Evolutionary conservation across 2,329 filamentous ascomycete species (phyloP).

Genomic region (Penicillium paneum): DNA sequence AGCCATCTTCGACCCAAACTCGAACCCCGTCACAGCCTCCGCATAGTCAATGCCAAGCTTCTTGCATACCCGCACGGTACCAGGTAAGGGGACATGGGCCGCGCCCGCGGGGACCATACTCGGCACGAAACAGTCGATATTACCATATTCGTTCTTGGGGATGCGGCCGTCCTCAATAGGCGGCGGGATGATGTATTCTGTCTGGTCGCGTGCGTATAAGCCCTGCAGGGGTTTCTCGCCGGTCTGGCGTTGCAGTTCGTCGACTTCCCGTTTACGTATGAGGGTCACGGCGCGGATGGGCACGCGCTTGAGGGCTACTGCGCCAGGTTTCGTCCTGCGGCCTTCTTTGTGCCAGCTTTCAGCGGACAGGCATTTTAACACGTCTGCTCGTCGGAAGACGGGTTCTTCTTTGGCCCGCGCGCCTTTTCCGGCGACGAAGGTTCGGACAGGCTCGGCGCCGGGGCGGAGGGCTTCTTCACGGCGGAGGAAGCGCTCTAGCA

Average conservation of each 20-base stretch:
- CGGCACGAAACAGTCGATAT: slow-evolving; percentile 91
- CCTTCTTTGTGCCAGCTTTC: slow-evolving; percentile 99
- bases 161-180: slow-evolving; percentile 82
- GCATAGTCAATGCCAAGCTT: slow-evolving; percentile 83
- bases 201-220: slow-evolving; percentile 78
- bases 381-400: slow-evolving; percentile 74
- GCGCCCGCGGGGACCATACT: slow-evolving; percentile 89
- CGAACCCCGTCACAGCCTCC: slow-evolving; percentile 92
- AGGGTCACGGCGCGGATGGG: slow-evolving; percentile 88
- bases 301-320: slow-evolving; percentile 76
- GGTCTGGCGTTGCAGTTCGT: slow-evolving; percentile 74
- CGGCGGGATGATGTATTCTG: slow-evolving; percentile 89
- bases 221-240: slow-evolving; percentile 85
- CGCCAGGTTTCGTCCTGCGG: slow-evolving; percentile 66
- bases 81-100: slow-evolving; percentile 75
- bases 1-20: slow-evolving; percentile 91
- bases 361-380: slow-evolving; percentile 80
- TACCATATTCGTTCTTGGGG: slow-evolving; percentile 91
- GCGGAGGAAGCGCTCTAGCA: slow-evolving; percentile 79
- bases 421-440: slow-evolving; percentile 73
- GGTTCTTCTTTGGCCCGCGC: slow-evolving; percentile 71
- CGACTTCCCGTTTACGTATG: slow-evolving; percentile 81
- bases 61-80: slow-evolving; percentile 75
- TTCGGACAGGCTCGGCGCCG: slow-evolving; percentile 65
- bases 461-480: slow-evolving; percentile 84